These are phyloP conservation scores for Paulownia fortunei DNA, from an alignment of 257 asterid species.

Conservation along the genomic window DNA sequence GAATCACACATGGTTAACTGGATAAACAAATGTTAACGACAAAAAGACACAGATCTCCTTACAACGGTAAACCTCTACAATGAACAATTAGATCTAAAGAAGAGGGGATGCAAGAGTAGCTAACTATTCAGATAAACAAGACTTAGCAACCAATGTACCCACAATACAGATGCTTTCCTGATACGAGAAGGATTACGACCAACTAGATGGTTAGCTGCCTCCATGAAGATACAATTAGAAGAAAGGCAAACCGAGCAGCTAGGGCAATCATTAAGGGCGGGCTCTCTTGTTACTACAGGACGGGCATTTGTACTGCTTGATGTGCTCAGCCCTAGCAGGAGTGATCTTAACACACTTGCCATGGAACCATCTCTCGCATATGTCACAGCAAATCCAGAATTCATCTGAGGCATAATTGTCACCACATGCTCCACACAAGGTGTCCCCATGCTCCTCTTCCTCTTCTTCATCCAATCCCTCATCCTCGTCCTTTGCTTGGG, in stretches of 20 bases:
- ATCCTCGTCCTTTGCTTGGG: constrained; percentile 50
- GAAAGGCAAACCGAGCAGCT: constrained; percentile 1
- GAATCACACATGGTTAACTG: not conserved
- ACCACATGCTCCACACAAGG: constrained; percentile 81
- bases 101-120: constrained; percentile 19
- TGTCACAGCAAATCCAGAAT: constrained; percentile 83
- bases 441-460: constrained; percentile 64
- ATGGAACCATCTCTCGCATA: constrained; percentile 88
- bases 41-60: constrained; percentile 5
- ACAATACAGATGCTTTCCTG: constrained; percentile 25
- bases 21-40: not conserved
- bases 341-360: constrained; percentile 88
- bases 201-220: constrained; percentile 13
- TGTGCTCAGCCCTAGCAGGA: constrained; percentile 83
- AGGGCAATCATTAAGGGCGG: constrained; percentile 42
- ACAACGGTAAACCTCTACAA: constrained; percentile 26
- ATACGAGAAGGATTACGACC: not conserved
- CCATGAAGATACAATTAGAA: not conserved
- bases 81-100: constrained; percentile 29
- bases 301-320: constrained; percentile 89
- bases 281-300: constrained; percentile 75
- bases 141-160: constrained; percentile 13
- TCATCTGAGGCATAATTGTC: constrained; percentile 65
- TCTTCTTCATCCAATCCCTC: constrained; percentile 65
- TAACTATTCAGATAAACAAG: constrained; percentile 15